phyloP scores from a whole-genome alignment of 805 yeast genomes.

The Scheffersomyces coipomensis region DNA sequence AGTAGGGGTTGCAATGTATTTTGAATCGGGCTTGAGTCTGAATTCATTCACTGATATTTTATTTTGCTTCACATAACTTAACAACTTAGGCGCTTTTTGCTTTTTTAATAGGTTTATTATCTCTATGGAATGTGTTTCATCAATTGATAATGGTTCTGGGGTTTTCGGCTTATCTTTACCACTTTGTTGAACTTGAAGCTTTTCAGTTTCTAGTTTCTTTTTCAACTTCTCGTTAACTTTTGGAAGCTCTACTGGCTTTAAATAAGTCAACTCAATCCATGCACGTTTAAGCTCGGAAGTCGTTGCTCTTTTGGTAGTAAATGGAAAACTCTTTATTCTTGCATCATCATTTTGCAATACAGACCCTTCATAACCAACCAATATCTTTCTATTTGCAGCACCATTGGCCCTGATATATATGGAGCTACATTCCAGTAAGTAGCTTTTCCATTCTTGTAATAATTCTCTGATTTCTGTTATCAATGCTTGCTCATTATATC shows the following conservation, averaged over 20 bases:
- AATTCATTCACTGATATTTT: slow-evolving; percentile 50
- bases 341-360: slow-evolving; percentile 52
- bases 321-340: slow-evolving; percentile 73
- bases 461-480: slow-evolving; percentile 74
- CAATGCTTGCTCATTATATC: slow-evolving; percentile 86
- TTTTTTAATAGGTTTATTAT: slow-evolving; percentile 60
- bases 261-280: slow-evolving; percentile 74
- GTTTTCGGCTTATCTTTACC: slow-evolving; percentile 7
- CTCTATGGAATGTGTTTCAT: slow-evolving; percentile 56
- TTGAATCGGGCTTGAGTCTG: slow-evolving; percentile 51
- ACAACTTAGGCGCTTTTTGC: slow-evolving; percentile 73
- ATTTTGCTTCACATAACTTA: slow-evolving; percentile 59
- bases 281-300: slow-evolving; percentile 75
- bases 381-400: slow-evolving; percentile 56
- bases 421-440: slow-evolving; percentile 59
- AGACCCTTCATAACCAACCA: slow-evolving; percentile 67
- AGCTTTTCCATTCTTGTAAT: slow-evolving; percentile 60
- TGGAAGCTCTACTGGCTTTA: slow-evolving; percentile 57
- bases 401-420: slow-evolving; percentile 85
- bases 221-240: slow-evolving; percentile 31
- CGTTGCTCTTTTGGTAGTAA: slow-evolving; percentile 88
- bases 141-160: slow-evolving; percentile 10
- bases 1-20: slow-evolving; percentile 63
- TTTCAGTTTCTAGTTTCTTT: slow-evolving; percentile 7
- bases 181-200: slow-evolving; percentile 12